Base-by-base conservation (phyloP, 2,329 filamentous ascomycete genomes). In the Fusarium sp. region DNA sequence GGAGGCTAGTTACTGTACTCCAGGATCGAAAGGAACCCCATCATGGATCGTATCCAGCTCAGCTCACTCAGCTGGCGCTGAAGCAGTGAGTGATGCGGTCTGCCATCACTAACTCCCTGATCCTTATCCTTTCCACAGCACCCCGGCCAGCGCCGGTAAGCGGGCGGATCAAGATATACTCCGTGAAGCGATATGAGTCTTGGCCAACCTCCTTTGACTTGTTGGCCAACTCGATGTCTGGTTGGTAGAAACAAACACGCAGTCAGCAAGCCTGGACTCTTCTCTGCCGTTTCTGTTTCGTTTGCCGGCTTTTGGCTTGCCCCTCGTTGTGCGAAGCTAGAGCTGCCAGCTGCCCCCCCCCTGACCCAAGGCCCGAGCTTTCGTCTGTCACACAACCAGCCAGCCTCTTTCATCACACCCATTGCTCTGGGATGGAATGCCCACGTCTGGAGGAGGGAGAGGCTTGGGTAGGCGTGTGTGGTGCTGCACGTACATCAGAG, bases 351-450 rank as follows among this genome's bases (percentile, higher is more conserved):
- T 35, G 6, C 29, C 36, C 62, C 62, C n/a, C 62, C 44, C 55
- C 16, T 40, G 29, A n/a, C 31, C 60, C 40, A 40, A 35, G 22
- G 20, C 33, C 33, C 56, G 20, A 53, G 63, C 57, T 55, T 35
- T 31, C 22, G n/a, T 58, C 51, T 56, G 42, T 53, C 62, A 59
- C 63, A 16, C 44, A 59, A 27, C 38, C 58, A 46, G 36, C 22
- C 55, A 70, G 68, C 67, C 61, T 63, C 49, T 58, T 64, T 35
- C 51, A 64, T 64, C 63, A 73, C 67, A 71, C 56, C 46, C 67
- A 71, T 60, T 56, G 61, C 57, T 68, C 56, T 68, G 44, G 40
- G 27, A 31, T 64, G 55, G 20, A 60, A 61, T 67, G 56, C 24
- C 46, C 49, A 51, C 70, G 31, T 51, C 33, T n/a, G 40, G 53